Evolutionary conservation across 73 alveolate species (phyloP), one percentile per base, ranked within the genome.

Genomic region (Tetrahymena thermophila): DNA sequence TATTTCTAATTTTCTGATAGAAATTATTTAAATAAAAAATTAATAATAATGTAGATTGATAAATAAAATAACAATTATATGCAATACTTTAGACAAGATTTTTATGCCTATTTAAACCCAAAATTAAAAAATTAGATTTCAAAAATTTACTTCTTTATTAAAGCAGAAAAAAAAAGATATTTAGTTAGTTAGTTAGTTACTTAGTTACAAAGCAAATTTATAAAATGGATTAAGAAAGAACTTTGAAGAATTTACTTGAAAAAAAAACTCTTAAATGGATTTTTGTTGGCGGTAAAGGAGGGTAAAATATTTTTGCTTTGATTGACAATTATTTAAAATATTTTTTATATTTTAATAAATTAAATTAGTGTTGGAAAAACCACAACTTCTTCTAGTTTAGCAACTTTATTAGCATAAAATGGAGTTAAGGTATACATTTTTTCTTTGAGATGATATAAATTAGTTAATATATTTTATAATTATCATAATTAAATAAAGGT

Each of bases 221-320:
- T 50, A 50, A 71, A 71, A 71, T 71, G 89, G 89, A 95, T 28
- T 44, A 93, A 58, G 98, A 94, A 34, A 97, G 97, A 35, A 97
- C 98, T 43, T 96, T 98, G 40, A 84, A 85, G 94, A 98, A 98
- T 93, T 97, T 99, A 93, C 93, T 98, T 35, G 98, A 98, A 9
- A 95, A 98, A 71, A 96, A 96, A 35, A 93, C 99, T 17, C 94
- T 98, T 85, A 98, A 98, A 94, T 99, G 99, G 99, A 97, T 99
- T 44, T 99, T 99, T 94, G 99, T 99, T 14, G 99, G 99, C 35
- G 99, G 99, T 40, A 99, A 99, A 95, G 99, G 99, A 31, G 99
- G 99, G 43, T 99, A 98, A 35, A 99, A 99, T 3, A 99, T 98
- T 23, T 19, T 71, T 71, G 1, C 11, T 25, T 43, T 99, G 99